Conservation (phyloP, 768 basidiomycete genomes). For the Ramaria sp. region DNA sequence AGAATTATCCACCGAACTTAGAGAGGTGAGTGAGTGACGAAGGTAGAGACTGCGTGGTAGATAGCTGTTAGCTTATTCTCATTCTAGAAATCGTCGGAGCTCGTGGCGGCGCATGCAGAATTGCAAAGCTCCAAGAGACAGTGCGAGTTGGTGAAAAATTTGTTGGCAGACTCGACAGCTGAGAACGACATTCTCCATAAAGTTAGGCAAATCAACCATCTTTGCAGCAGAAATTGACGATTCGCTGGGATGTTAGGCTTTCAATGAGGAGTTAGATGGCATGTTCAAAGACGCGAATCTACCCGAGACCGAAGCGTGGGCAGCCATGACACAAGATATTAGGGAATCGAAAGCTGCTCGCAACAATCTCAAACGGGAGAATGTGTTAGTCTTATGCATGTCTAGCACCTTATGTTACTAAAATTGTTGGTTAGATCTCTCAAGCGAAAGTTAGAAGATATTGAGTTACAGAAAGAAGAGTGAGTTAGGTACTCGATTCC, state of each 20-base stretch:
- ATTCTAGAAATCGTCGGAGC: constrained; percentile 46
- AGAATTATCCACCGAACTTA: constrained; percentile 38
- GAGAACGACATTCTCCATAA: constrained; percentile 94
- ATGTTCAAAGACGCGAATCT: constrained; percentile 83
- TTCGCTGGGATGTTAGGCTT: constrained; percentile 43
- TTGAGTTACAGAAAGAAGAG: constrained; percentile 73
- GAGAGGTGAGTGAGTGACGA: constrained; percentile 36
- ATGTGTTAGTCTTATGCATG: constrained; percentile 44
- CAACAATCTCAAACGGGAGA: constrained; percentile 68
- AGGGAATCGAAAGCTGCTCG: constrained; percentile 63
- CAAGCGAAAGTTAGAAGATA: constrained; percentile 57
- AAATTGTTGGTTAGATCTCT: constrained; percentile 38
- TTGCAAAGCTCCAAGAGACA: constrained; percentile 62
- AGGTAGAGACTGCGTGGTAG: background rate
- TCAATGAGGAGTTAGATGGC: constrained; percentile 87
- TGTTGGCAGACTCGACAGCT: constrained; percentile 64
- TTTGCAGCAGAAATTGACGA: background rate
- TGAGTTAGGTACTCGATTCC: constrained; percentile 29
- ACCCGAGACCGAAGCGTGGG: constrained; percentile 76
- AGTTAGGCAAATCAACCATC: constrained; percentile 30
- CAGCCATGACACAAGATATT: constrained; percentile 65
- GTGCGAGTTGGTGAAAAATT: constrained; percentile 67
- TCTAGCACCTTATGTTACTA: constrained; percentile 5
- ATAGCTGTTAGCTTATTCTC: background rate
- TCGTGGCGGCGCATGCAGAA: constrained; percentile 53